A percentile compares a stretch with the other conserved stretches of the same genome.
These are phyloP conservation scores for Suhomyces canberraensis DNA, from an alignment of 805 yeast genomes.

Conservation along the genomic window DNA sequence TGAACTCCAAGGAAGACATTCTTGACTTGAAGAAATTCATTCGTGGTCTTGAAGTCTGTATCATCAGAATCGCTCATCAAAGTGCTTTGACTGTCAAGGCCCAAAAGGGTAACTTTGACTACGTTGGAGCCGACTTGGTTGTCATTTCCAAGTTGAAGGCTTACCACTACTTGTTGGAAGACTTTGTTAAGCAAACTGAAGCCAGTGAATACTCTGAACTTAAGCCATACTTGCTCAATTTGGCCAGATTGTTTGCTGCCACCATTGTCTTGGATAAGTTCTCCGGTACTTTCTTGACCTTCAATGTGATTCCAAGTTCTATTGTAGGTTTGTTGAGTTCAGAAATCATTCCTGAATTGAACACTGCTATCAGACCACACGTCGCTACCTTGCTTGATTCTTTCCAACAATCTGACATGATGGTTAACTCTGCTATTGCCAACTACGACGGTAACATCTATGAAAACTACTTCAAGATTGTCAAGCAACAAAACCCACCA, in stretches of 20 bases:
- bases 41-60: slow-evolving; percentile 34
- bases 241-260: slow-evolving; percentile 60
- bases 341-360: slow-evolving; percentile 36
- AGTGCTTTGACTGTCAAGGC: slow-evolving; percentile 28
- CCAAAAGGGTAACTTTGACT: slow-evolving; percentile 43
- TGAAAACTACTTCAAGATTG: slow-evolving; percentile 39
- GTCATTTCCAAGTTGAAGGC: slow-evolving; percentile 49
- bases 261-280: slow-evolving; percentile 62
- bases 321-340: slow-evolving; percentile 46
- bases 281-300: slow-evolving; percentile 69
- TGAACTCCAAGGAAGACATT: slow-evolving; percentile 25
- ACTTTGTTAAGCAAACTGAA: slow-evolving; percentile 36
- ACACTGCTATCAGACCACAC: slow-evolving; percentile 47
- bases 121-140: slow-evolving; percentile 45
- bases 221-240: slow-evolving; percentile 45
- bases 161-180: slow-evolving; percentile 45
- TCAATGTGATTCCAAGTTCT: slow-evolving; percentile 50
- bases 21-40: slow-evolving; percentile 30
- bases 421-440: slow-evolving; percentile 42
- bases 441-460: slow-evolving; percentile 43
- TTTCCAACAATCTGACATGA: slow-evolving; percentile 42
- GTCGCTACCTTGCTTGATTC: slow-evolving; percentile 62
- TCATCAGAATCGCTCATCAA: slow-evolving; percentile 36
- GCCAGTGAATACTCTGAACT: slow-evolving; percentile 38
- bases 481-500: slow-evolving; percentile 35